Evolutionary conservation across 345 rosid genomes (phyloP), one percentile per base, ranked within the genome.

Genomic region (Eutrema yunnanense): DNA sequence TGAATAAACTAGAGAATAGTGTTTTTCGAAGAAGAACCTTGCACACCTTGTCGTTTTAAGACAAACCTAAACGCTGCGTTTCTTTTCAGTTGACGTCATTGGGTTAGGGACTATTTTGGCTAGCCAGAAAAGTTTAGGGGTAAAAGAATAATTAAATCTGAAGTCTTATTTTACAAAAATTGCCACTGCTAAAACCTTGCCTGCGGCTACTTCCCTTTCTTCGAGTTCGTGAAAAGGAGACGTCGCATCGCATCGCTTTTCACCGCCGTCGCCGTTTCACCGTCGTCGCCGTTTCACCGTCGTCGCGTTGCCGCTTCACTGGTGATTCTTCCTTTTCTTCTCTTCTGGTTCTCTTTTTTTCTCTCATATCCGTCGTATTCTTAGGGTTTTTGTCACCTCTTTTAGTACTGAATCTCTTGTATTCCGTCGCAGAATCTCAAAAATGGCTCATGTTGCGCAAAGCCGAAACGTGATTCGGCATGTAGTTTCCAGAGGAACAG

Each of bases 391-490:
- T 1, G 30, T 46, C 27, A 38, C 36, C 38, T 12, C 43, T 32
- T 5, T 9, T 13, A 42, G 36, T 63, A 42, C 44, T 29, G 57
- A 63, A 53, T 44, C 64, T 44, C 44, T 29, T 22, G 38, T 44
- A 14, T 5, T 9, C 22, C 33, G 4, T 66, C 33, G 32, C 2
- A 36, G 16, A 42, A 56, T 3, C n/a, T 63, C 9, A 16, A 30
- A 37, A 62, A 78, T 78, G 81, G 78, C 78, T 5, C 57, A 49
- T 62, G 54, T 41, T 10, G 65, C 41, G 37, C 78, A 68, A 67
- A 73, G 74, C 53, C 52, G 81, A 55, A 78, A 67, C 70, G 74
- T 56, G 59, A 67, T 78, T 41, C 64, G 67, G 6, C 78, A 78
- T 73, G 47, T 78, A 48, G 81, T 62, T 4, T 33, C 53, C 1